Evolutionary conservation across 257 asterid genomes (phyloP).

Genomic region (Salvia miltiorrhiza): DNA sequence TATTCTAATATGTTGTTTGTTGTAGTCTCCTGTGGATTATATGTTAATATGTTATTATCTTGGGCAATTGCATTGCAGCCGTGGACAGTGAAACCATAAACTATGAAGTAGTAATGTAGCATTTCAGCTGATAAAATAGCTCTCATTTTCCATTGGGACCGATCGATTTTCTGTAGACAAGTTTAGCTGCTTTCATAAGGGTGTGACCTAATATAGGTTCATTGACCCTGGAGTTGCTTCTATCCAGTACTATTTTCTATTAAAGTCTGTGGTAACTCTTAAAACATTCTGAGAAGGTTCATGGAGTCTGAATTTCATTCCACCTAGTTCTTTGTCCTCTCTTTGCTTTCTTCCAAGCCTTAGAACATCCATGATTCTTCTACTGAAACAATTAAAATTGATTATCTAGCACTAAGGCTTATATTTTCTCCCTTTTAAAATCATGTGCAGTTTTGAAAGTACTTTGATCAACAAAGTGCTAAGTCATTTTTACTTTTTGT

Average conservation of each 20-base stretch:
- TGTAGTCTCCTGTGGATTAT: neutral
- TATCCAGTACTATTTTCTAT: neutral
- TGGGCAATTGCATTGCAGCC: neutral
- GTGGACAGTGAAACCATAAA: neutral
- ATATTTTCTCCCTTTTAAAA: neutral
- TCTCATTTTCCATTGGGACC: too few species aligned
- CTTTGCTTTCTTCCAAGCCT: neutral
- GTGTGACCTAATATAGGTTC: neutral
- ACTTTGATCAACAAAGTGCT: neutral
- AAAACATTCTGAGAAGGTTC: neutral
- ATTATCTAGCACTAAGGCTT: neutral
- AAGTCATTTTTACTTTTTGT: too few species aligned
- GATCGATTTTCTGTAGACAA: neutral
- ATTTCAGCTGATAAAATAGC: neutral
- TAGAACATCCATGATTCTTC: neutral
- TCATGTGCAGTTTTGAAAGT: neutral
- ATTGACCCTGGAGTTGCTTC: neutral
- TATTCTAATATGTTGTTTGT: neutral
- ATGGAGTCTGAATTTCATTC: neutral
- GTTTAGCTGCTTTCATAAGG: neutral
- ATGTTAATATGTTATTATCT: neutral
- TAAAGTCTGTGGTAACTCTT: neutral
- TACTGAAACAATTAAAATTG: neutral
- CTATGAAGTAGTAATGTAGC: neutral
- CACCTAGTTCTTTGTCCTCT: neutral